phyloP scores from a whole-genome alignment of 306 rosid species.

The Corylus americana region DNA sequence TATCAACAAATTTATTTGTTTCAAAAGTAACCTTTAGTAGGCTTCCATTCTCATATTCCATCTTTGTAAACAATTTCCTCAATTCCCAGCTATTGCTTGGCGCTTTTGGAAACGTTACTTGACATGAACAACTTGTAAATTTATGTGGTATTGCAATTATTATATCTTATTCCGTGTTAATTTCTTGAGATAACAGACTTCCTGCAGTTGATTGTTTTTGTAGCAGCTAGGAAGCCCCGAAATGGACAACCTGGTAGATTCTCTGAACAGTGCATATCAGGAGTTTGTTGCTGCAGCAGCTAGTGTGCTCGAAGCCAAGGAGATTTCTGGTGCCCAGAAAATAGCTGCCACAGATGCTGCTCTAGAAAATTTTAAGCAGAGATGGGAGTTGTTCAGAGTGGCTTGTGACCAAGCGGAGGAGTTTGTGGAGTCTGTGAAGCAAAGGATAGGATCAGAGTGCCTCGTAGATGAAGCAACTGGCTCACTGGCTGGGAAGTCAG shows the following conservation, averaged over 20 bases:
- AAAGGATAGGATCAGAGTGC: constrained; percentile 81
- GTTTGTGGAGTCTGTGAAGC: constrained; percentile 82
- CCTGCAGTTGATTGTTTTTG: background rate
- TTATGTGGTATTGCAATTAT: background rate
- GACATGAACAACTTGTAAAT: background rate
- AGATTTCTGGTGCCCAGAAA: constrained; percentile 47
- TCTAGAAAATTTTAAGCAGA: constrained; percentile 72
- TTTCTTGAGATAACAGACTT: too few species aligned
- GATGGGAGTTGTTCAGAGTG: constrained; percentile 75
- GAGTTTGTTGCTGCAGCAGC: constrained; percentile 73
- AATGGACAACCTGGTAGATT: constrained; percentile 71
- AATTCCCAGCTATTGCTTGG: background rate
- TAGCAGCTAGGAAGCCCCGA: constrained; percentile 8
- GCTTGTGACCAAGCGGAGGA: constrained; percentile 84
- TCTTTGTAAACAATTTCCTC: background rate
- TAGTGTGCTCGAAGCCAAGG: constrained; percentile 62
- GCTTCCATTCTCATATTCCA: background rate
- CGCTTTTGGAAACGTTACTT: background rate
- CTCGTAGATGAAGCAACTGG: constrained; percentile 87
- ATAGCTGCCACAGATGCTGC: constrained; percentile 61
- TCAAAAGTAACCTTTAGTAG: background rate
- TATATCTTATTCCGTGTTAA: background rate
- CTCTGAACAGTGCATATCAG: constrained; percentile 64
- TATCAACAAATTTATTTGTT: background rate
- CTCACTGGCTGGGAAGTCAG: constrained; percentile 51